Evolutionary conservation across 352 stramenopile species (phyloP).

Genomic region (Phytophthora litchii): DNA sequence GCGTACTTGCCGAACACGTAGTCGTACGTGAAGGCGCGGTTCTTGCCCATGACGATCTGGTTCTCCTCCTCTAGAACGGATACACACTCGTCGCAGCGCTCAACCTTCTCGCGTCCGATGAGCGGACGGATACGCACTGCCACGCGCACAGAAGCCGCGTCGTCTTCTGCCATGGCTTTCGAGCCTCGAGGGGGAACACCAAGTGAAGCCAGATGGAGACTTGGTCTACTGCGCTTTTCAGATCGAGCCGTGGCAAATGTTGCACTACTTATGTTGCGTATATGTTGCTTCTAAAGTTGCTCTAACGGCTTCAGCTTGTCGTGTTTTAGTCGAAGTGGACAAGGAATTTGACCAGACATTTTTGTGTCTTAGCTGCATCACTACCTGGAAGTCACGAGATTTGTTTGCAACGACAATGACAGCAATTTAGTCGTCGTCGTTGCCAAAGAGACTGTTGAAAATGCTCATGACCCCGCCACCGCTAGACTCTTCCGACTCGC

Average conservation of each 20-base stretch:
- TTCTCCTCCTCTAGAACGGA: constrained; percentile 82
- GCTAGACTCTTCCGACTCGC: constrained; percentile 31
- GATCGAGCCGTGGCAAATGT: constrained; percentile 18
- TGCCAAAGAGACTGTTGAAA: constrained; percentile 63
- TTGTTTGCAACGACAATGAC: too few relatives aligned
- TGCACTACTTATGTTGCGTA: constrained; percentile 16
- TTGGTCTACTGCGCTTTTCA: background rate
- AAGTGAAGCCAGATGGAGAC: constrained; percentile 6
- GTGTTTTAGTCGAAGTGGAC: too few relatives aligned
- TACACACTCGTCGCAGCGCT: constrained; percentile 88
- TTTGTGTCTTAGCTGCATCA: background rate
- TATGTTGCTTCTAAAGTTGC: constrained; percentile 7
- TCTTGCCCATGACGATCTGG: constrained; percentile 90
- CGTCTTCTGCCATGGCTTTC: constrained; percentile 47
- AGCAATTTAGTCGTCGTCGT: constrained; percentile 29
- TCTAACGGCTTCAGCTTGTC: constrained; percentile 8
- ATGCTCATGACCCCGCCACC: constrained; percentile 59
- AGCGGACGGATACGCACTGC: constrained; percentile 87
- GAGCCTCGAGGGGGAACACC: background rate
- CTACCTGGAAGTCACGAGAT: background rate
- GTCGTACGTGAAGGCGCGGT: constrained; percentile 91
- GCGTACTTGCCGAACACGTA: constrained; percentile 89
- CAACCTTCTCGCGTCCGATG: constrained; percentile 88
- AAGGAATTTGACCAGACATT: too few relatives aligned
- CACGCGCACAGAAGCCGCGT: constrained; percentile 74